phyloP scores from a whole-genome alignment of 2,329 filamentous ascomycete species.

The Aspergillus flavus region DNA sequence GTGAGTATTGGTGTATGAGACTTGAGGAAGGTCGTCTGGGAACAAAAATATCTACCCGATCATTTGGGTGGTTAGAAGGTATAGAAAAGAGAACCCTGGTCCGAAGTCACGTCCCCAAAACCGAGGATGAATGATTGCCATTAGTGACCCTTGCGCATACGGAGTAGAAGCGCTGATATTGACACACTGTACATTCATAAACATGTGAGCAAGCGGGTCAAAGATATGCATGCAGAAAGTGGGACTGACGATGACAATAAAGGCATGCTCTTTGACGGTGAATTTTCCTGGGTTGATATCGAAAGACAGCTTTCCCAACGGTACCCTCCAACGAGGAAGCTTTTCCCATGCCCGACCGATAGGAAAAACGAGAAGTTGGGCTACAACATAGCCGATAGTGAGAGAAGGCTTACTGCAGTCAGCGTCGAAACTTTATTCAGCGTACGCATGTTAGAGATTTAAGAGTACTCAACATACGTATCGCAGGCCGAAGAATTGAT shows the following conservation, averaged over 20 bases:
- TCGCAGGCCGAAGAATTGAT: conserved; percentile 30
- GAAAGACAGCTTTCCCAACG: conserved; percentile 22
- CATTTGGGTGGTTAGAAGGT: conserved; percentile 36
- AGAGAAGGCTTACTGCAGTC: conserved; percentile 21
- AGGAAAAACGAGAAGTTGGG: conserved; percentile 25
- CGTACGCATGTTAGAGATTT: background rate
- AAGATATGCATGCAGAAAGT: background rate
- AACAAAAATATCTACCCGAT: conserved; percentile 22
- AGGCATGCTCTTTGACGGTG: conserved; percentile 27
- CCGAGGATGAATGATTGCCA: conserved; percentile 37
- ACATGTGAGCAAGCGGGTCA: background rate
- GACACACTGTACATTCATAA: conserved; percentile 22
- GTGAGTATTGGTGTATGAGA: background rate
- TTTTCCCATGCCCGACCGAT: conserved; percentile 27
- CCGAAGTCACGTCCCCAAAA: conserved; percentile 39
- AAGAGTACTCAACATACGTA: conserved; percentile 19
- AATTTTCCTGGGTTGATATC: conserved; percentile 27
- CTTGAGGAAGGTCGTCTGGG: background rate
- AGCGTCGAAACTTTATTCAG: background rate
- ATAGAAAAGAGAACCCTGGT: conserved; percentile 37
- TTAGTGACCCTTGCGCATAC: conserved; percentile 31
- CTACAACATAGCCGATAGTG: conserved; percentile 26
- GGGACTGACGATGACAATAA: conserved; percentile 26
- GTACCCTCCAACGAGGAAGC: conserved; percentile 26
- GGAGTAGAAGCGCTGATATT: conserved; percentile 33